phyloP scores from a whole-genome alignment of 1,284 basidiomycete genomes.

The Boletus semigastroideus region DNA sequence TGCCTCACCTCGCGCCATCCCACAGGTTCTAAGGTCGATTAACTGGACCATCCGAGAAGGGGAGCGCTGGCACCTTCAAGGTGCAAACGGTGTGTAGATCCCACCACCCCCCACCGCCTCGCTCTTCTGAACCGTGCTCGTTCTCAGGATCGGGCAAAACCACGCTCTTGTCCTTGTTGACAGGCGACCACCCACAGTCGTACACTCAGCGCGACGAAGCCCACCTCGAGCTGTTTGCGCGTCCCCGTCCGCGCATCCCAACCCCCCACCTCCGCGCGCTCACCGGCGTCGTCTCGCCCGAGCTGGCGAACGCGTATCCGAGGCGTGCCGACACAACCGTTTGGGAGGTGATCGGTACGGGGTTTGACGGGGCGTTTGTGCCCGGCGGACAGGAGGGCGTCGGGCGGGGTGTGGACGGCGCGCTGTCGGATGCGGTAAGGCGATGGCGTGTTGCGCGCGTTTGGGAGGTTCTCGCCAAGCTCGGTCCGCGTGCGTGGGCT shows the following conservation, averaged over 20 bases:
- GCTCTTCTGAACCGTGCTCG: neutral
- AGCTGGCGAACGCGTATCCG: constrained; percentile 91
- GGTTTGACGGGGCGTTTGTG: constrained; percentile 82
- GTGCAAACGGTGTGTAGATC: constrained; percentile 67
- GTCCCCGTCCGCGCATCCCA: constrained; percentile 62
- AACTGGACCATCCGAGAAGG: constrained; percentile 80
- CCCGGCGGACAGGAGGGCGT: constrained; percentile 47
- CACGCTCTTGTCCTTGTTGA: constrained; percentile 88
- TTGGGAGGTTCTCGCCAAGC: constrained; percentile 58
- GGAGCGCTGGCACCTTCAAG: constrained; percentile 85
- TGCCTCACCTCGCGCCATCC: neutral
- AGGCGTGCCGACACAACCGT: constrained; percentile 69
- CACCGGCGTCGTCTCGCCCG: constrained; percentile 86
- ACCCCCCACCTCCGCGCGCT: constrained; percentile 54
- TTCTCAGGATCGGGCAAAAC: constrained; percentile 88
- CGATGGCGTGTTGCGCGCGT: constrained; percentile 47
- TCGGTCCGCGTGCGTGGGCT: constrained; percentile 59
- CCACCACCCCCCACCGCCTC: neutral
- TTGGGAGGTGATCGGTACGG: constrained; percentile 79
- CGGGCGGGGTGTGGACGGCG: constrained; percentile 39
- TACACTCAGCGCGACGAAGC: constrained; percentile 69
- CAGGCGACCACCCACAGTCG: constrained; percentile 94
- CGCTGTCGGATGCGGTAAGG: constrained; percentile 35
- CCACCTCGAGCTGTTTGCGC: constrained; percentile 71
- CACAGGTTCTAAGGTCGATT: constrained; percentile 70